Base-by-base conservation (phyloP, 108 stramenopile genomes). In the Mediolabrus comicus region DNA sequence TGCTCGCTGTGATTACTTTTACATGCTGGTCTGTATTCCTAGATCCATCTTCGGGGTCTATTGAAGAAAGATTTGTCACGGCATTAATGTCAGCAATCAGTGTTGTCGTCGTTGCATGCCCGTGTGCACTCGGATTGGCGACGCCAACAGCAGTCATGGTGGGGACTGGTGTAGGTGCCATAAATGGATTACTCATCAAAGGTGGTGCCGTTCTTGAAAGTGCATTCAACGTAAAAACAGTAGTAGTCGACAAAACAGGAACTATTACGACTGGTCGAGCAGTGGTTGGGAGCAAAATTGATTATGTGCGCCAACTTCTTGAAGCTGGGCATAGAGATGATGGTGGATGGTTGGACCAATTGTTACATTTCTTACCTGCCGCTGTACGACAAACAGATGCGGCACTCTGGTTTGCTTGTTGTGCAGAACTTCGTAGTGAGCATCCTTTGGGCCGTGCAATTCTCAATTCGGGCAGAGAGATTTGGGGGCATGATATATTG, bases 61-160 rank as follows among this genome's bases (percentile, higher is more conserved):
- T 80, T 3, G 56, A 68, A 58, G 86, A 83, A 52, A 65, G 75
- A 59, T 80, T 83, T 30, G 86, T 91, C 74, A 53, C 70, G 11
- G 86, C 86, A 12, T 57, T 88, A 19, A 84, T 86, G 75, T 79
- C 76, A 3, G 87, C 88, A 5, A 92, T 96, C 31, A 81, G 86
- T 24, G 95, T 96, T 8, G 73, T 99, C 17, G 98, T 99, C 25
- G 96, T 99, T 25, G 93, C 97, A 11, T 99, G 99, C 69, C 97
- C 97, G 3, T 92, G 91, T 80, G 97, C 98, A 0, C 74, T 98
- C 12, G 99, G 99, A 7, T 84, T 99, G 36, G 99, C 99, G 0
- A 98, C 98, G 22, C 99, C 99, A 1, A 99, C 97, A 8, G 97
- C 97, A 0, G 97, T 98, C 3, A 94, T 94, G 96, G 98, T 98